Base-by-base conservation (phyloP, 352 stramenopile species). In the Phytopythium boreale region DNA sequence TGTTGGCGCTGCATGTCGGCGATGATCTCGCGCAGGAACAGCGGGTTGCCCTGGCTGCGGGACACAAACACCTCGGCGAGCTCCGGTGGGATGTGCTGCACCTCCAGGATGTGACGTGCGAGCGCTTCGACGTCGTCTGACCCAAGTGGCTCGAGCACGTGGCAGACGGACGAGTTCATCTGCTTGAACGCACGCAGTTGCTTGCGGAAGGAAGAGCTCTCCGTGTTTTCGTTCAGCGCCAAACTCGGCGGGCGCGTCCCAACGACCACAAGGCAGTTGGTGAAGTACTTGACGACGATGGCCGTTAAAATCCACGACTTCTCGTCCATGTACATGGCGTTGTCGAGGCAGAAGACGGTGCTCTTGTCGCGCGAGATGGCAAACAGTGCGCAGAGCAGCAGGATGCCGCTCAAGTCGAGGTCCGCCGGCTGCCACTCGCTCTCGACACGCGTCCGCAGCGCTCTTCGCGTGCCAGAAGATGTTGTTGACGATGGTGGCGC, bases 301-400 rank as follows among this genome's bases (percentile, higher is more conserved):
- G 84, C 83, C 12, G 88, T 72, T n/a, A 96, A 60, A 31, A 82
- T 79, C 87, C 87, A 96, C 39, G 82, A 93, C 68, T 92, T 89
- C 58, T 88, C 84, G 59, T 96, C 87, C 84, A 94, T 93, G 61
- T 92, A 84, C 85, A 93, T 94, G 19, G 87, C 87, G 55, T 82
- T 93, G 63, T 96, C 87, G 39, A 96, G 76, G 47, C 80, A 92
- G 47, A 96, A 88, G 1, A 96, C 70, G 0, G 83, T 89, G 12
- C 75, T 74, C 17, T 75, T 71, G 29, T 90, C 72, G 11, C 86
- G 85, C 2, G 84, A 92, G 63, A 96, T 89, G 4, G 84, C 86
- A 37, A 94, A 76, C 11, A 96, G 70, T 10, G 80, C 82, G 59
- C 82, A 94, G 1, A 96, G 73, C 51, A 96, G 56, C 9, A 96